Evolutionary conservation across 352 stramenopile genomes (phyloP).

Genomic region (Pseudoperonospora humuli): DNA sequence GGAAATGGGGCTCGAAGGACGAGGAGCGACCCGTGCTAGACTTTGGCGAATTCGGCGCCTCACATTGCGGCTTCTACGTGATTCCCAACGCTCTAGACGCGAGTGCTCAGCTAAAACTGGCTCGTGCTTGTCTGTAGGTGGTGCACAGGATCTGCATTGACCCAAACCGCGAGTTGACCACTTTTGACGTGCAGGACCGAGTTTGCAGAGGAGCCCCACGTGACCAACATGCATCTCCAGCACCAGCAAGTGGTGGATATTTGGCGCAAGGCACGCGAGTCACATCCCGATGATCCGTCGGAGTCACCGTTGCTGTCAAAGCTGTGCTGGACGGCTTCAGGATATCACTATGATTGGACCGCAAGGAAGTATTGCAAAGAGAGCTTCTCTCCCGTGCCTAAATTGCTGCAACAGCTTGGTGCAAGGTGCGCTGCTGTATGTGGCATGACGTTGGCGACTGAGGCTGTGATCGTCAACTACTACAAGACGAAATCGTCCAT

Average conservation of each 20-base stretch:
- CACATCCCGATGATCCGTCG: constrained; percentile 31
- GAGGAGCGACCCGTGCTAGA: constrained; percentile 36
- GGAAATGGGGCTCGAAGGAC: constrained; percentile 17
- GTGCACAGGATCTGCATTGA: not conserved
- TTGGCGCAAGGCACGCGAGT: constrained; percentile 39
- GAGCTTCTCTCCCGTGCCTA: constrained; percentile 46
- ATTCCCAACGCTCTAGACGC: constrained; percentile 51
- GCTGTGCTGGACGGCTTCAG: constrained; percentile 60
- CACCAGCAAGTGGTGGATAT: constrained; percentile 38
- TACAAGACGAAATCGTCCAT: constrained; percentile 74
- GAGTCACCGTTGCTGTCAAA: constrained; percentile 41
- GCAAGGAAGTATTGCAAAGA: constrained; percentile 53
- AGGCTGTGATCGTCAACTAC: constrained; percentile 81
- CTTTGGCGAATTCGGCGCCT: constrained; percentile 36
- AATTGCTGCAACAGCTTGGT: constrained; percentile 35
- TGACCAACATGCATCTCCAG: constrained; percentile 75
- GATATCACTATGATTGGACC: constrained; percentile 83
- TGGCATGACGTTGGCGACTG: constrained; percentile 39
- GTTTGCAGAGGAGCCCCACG: constrained; percentile 58
- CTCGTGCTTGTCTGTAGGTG: constrained; percentile 50
- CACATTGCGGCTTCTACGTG: constrained; percentile 57
- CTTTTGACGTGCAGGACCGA: constrained; percentile 34
- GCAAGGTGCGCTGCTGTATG: constrained; percentile 39
- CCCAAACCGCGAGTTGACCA: constrained; percentile 3
- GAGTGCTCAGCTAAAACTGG: constrained; percentile 43